Percentiles rank a stretch among this genome's conserved stretches.
Conservation (phyloP, 257 asterid genomes). For the Perilla frutescens region DNA sequence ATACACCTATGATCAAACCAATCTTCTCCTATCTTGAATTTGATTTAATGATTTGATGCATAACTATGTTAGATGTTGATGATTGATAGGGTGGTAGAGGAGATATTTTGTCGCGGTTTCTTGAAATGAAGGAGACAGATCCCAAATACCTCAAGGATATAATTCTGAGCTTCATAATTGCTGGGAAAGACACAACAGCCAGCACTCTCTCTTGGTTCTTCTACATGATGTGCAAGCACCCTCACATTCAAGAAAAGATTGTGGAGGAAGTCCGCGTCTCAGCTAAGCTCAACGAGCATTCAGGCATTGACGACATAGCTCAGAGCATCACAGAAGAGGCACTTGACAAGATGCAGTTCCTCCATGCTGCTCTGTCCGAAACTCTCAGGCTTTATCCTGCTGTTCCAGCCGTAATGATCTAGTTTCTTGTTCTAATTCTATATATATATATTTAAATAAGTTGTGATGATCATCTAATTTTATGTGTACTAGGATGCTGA, state of each 20-base stretch:
- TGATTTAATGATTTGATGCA: too few relatives aligned
- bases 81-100: constrained; percentile 49
- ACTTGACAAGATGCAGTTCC: constrained; percentile 64
- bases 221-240: constrained; percentile 74
- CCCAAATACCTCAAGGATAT: constrained; percentile 71
- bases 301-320: constrained; percentile 47
- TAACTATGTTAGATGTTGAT: not conserved
- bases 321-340: constrained; percentile 58
- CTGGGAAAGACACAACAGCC: constrained; percentile 78
- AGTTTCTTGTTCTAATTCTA: not conserved
- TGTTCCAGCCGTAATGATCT: constrained; percentile 52
- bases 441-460: too few relatives aligned
- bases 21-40: not conserved
- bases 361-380: constrained; percentile 68
- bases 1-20: not conserved
- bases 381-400: constrained; percentile 74
- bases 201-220: constrained; percentile 76
- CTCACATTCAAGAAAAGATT: constrained; percentile 52
- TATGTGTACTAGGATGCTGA: too few relatives aligned
- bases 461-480: too few relatives aligned
- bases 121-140: constrained; percentile 60
- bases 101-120: constrained; percentile 64
- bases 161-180: constrained; percentile 72
- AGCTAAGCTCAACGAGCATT: constrained; percentile 31
- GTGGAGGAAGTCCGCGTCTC: constrained; percentile 52